Evolutionary conservation across 139 green algal species (phyloP).

Genomic region (Chlamydomonas incerta): DNA sequence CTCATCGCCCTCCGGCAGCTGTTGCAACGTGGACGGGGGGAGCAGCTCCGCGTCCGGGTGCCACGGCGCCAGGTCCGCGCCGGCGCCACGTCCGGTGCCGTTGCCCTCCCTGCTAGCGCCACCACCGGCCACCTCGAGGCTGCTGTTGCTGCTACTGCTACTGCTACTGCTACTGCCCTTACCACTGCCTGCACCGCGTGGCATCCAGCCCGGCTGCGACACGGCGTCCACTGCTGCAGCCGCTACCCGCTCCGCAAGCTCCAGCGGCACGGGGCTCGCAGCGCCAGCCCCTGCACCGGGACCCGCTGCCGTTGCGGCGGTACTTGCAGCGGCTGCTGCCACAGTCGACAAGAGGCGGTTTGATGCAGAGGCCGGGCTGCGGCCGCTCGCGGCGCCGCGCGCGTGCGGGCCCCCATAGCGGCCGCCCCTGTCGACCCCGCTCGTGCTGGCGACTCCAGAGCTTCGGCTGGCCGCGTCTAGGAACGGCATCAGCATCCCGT

Average conservation of each 20-base stretch:
- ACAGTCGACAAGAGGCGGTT: too few species aligned
- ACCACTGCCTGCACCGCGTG: background rate
- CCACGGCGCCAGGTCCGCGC: background rate
- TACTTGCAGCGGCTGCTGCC: too few species aligned
- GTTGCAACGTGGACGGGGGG: background rate
- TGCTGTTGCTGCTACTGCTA: too few species aligned
- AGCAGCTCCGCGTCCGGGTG: background rate
- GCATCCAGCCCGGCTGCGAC: too few species aligned
- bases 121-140: background rate
- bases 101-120: too few species aligned
- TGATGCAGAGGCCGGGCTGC: too few species aligned
- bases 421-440: background rate
- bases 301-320: too few species aligned
- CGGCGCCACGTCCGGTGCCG: background rate
- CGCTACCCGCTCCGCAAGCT: background rate
- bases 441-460: slow-evolving; percentile 15
- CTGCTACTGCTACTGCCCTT: too few species aligned
- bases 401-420: too few species aligned
- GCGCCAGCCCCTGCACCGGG: too few species aligned
- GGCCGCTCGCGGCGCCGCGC: too few species aligned
- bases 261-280: background rate
- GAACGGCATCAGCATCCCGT: background rate
- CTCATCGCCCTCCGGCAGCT: background rate
- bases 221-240: too few species aligned
- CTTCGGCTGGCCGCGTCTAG: slow-evolving; percentile 25